phyloP scores from a whole-genome alignment of 2,329 filamentous ascomycete species.

The Purpureocillium lavendulum region DNA sequence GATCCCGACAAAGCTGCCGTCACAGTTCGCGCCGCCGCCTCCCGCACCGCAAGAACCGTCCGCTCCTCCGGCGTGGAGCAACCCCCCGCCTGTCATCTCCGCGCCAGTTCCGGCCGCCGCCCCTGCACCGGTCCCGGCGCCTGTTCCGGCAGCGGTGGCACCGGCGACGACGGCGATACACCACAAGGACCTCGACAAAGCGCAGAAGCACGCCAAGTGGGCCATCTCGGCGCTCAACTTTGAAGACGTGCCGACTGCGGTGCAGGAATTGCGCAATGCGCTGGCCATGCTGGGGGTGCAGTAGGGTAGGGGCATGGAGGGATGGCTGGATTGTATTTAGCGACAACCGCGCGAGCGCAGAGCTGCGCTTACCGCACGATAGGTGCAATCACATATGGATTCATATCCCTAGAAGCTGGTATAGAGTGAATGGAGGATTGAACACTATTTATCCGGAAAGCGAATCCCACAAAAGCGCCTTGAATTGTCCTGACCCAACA shows the following conservation, averaged over 20 bases:
- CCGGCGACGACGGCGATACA: constrained; percentile 10
- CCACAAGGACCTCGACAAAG: constrained; percentile 59
- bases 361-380: too few species aligned
- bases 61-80: constrained; percentile 7
- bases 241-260: constrained; percentile 85
- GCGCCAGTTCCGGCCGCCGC: constrained; percentile 2
- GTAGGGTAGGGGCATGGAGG: constrained; percentile 7
- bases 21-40: constrained; percentile 14
- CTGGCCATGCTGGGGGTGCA: constrained; percentile 59
- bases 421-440: too few species aligned
- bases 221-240: constrained; percentile 95
- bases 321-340: too few species aligned
- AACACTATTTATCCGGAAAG: too few species aligned
- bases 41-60: constrained; percentile 7
- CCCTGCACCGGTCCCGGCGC: too few species aligned
- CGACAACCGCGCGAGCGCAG: too few species aligned
- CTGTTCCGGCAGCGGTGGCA: too few species aligned
- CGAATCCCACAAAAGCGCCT: too few species aligned
- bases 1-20: constrained; percentile 15
- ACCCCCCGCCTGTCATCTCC: constrained; percentile 1
- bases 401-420: too few species aligned
- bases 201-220: constrained; percentile 95
- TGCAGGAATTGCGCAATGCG: constrained; percentile 73
- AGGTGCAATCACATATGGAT: too few species aligned
- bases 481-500: too few species aligned